Percentiles rank a stretch among this genome's conserved stretches.
phyloP scores from a whole-genome alignment of 331 rosid species.

The Pyrus hybrid region DNA sequence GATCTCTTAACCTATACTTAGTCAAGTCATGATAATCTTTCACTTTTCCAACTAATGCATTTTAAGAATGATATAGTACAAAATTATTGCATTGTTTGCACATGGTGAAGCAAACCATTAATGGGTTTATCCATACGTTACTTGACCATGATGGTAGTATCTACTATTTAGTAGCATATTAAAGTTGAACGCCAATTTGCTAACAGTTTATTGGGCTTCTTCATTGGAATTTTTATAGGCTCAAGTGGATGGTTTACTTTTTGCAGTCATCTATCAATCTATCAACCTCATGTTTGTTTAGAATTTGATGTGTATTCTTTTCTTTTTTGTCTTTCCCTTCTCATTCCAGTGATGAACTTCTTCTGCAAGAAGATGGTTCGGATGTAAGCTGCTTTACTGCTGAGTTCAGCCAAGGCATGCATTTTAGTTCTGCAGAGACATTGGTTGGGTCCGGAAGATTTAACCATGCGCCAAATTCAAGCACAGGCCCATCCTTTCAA shows the following conservation, averaged over 20 bases:
- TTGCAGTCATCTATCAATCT: too few species aligned
- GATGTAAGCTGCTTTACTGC: conserved; percentile 41
- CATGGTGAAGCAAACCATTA: background rate
- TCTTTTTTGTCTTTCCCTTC: conserved; percentile 3
- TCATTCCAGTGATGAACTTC: conserved; percentile 83
- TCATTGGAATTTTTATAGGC: background rate
- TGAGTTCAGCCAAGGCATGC: conserved; percentile 63
- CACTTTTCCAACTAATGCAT: background rate
- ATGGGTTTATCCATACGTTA: background rate
- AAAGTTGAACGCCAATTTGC: background rate
- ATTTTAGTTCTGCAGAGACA: conserved; percentile 59
- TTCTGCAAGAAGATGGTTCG: conserved; percentile 84
- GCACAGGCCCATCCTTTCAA: conserved; percentile 38
- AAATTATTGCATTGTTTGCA: background rate
- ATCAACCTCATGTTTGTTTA: background rate
- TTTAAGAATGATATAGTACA: background rate
- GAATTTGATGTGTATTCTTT: background rate
- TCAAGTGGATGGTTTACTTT: background rate
- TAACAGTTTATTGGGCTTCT: background rate
- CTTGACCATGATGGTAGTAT: background rate
- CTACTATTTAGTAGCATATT: background rate
- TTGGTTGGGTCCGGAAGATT: conserved; percentile 61
- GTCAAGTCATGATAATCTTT: background rate
- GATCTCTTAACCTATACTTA: background rate
- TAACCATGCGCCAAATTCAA: conserved; percentile 36